Conservation (phyloP, 257 asterid genomes). For the Nicotiana tabacum region DNA sequence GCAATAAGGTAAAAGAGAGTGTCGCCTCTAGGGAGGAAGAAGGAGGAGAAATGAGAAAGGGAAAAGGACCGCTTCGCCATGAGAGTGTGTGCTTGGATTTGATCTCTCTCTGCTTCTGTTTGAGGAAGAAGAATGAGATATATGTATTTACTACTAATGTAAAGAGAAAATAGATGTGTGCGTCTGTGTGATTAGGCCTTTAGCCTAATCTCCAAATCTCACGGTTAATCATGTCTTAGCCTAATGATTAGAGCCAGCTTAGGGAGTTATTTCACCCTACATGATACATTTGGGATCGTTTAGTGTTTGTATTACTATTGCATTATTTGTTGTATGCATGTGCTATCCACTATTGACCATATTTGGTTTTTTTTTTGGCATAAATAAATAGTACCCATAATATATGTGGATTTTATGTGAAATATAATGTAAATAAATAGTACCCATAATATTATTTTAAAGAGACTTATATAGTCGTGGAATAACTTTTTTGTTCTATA, state of each 20-base stretch:
- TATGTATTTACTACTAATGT: not conserved
- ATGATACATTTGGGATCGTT: no score
- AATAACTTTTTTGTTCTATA: no score
- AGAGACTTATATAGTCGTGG: no score
- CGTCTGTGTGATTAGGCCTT: no score
- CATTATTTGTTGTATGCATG: no score
- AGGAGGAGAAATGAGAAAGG: conserved; percentile 41
- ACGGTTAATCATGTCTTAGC: not conserved
- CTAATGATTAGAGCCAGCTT: not conserved
- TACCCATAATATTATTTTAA: no score
- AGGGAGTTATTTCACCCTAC: no score
- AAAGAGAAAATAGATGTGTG: not conserved
- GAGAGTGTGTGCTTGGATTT: not conserved
- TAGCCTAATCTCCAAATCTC: not conserved
- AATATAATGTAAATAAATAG: not conserved
- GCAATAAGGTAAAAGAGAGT: conserved; percentile 42
- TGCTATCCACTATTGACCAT: no score
- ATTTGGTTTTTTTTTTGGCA: not conserved
- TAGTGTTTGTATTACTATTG: no score
- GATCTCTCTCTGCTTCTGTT: not conserved
- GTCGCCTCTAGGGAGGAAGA: conserved; percentile 55
- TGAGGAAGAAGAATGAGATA: not conserved
- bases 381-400: not conserved
- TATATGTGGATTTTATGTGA: not conserved
- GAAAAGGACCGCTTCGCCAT: conserved; percentile 49